phyloP scores from a whole-genome alignment of 129 eudicot species.

The Kitagawia praeruptora region DNA sequence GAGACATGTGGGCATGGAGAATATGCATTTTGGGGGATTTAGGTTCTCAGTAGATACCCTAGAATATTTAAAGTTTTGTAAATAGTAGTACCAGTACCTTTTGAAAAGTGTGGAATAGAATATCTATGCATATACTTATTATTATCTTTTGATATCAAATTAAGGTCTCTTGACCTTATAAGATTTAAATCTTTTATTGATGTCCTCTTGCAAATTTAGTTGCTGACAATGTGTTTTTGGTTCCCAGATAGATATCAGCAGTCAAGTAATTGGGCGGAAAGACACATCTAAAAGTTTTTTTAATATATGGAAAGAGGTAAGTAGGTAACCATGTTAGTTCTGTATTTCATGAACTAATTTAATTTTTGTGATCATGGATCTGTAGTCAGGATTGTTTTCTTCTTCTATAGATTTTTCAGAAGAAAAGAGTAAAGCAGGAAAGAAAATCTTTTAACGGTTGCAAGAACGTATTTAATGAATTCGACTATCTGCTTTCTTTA shows the following conservation, averaged over 20 bases:
- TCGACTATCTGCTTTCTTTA: conserved; percentile 57
- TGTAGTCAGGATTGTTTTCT: conserved; percentile 7
- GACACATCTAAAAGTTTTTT: conserved; percentile 75
- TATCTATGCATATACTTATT: neutral
- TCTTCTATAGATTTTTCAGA: conserved; percentile 59
- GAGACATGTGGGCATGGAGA: neutral
- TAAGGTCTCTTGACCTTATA: neutral
- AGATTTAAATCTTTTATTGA: neutral
- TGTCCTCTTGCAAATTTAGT: neutral
- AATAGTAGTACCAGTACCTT: neutral
- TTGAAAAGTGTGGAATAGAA: too few species aligned
- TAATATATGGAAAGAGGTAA: conserved; percentile 97
- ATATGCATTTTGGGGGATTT: neutral
- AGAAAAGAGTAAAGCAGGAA: conserved; percentile 48
- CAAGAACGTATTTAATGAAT: conserved; percentile 38
- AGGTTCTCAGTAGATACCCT: neutral
- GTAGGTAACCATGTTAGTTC: conserved; percentile 16
- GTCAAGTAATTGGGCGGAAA: conserved; percentile 92
- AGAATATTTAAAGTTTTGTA: neutral
- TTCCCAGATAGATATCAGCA: conserved; percentile 64
- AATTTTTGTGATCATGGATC: neutral
- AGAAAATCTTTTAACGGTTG: conserved; percentile 32
- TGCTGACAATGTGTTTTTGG: conserved; percentile 7
- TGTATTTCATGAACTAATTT: neutral
- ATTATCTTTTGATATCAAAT: neutral